Evolutionary conservation across 176 grass and related monocot genomes (phyloP), one percentile per base, ranked within the genome.

Genomic region (Aegilops speltoides): DNA sequence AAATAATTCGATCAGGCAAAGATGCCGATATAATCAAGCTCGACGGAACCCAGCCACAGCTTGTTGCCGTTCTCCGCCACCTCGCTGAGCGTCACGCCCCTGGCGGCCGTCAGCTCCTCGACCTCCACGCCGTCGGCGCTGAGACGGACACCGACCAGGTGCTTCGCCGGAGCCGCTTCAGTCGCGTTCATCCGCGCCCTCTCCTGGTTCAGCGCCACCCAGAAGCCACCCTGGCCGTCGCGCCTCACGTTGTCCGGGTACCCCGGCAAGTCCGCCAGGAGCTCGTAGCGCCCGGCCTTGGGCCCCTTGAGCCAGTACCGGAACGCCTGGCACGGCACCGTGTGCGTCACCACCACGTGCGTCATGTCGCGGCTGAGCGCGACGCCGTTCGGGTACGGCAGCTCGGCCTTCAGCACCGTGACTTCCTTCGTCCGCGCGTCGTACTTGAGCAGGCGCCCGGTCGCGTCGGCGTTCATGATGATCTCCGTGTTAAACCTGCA

Each of bases 231-330:
- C 52, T 61, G 8, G 0, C 37, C 0, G 7, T 83, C 85, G 10
- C 76, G 79, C 34, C 68, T 77, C 22, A 94, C 80, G 70, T 91
- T 94, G 60, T 94, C 92, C 1, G 92, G 92, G 68, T 94, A 94
- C 0, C 92, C 89, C 0, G 83, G 92, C 9, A 94, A 17, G 17
- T 94, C 89, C 0, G 83, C 83, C 23, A 94, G 79, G n/a, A 87
- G 68, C 28, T 91, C 17, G 48, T 68, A 36, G 4, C 40, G 20
- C 0, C 89, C 86, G 2, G 65, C 64, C 17, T 43, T 73, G 6
- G 86, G 40, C 1, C 89, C 92, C 29, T 48, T 31, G 17, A 91
- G 72, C 84, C 80, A 94, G 83, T 91, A 87, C 64, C 71, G 83
- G 9, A 68, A 25, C 6, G 84, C 64, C 32, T 88, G 78, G 50